Evolutionary conservation across 2,329 filamentous ascomycete species (phyloP).

Genomic region (Anthostomella pinea): DNA sequence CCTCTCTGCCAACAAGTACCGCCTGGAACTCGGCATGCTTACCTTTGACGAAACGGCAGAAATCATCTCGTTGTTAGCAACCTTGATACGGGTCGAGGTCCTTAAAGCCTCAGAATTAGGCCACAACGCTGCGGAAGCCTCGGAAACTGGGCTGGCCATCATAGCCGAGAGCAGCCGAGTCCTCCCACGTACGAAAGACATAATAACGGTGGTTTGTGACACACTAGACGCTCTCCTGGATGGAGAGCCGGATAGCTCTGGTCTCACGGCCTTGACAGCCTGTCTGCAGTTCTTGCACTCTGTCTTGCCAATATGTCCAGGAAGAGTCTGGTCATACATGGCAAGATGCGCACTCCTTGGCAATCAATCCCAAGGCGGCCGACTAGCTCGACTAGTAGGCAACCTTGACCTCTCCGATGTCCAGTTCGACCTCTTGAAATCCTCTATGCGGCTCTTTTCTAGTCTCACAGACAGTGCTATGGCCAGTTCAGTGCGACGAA

Average conservation of each 20-base stretch:
- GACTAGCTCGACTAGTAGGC: conserved; percentile 76
- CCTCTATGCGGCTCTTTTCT: conserved; percentile 71
- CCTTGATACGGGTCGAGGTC: conserved; percentile 57
- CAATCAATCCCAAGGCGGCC: conserved; percentile 70
- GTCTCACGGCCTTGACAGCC: conserved; percentile 63
- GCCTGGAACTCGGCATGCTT: conserved; percentile 51
- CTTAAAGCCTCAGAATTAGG: conserved; percentile 32
- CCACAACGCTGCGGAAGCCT: conserved; percentile 15
- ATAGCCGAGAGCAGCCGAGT: conserved; percentile 58
- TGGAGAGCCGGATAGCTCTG: conserved; percentile 59
- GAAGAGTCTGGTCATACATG: conserved; percentile 86
- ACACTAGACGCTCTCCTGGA: conserved; percentile 73
- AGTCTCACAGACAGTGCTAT: conserved; percentile 74
- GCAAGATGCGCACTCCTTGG: conserved; percentile 77
- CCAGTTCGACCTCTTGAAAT: conserved; percentile 73
- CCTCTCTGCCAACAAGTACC: conserved; percentile 53
- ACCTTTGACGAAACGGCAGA: conserved; percentile 65
- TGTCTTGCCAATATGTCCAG: conserved; percentile 70
- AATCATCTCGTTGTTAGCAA: conserved; percentile 70
- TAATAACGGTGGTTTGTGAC: conserved; percentile 78
- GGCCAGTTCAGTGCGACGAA: conserved; percentile 64
- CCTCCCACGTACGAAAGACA: conserved; percentile 62
- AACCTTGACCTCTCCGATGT: conserved; percentile 75
- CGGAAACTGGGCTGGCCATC: conserved; percentile 43
- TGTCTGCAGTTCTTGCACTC: conserved; percentile 79